Percentiles rank a stretch among this genome's conserved stretches.
Conservation (phyloP, 2,329 filamentous ascomycete species). For the Pseudocercospora ulei region DNA sequence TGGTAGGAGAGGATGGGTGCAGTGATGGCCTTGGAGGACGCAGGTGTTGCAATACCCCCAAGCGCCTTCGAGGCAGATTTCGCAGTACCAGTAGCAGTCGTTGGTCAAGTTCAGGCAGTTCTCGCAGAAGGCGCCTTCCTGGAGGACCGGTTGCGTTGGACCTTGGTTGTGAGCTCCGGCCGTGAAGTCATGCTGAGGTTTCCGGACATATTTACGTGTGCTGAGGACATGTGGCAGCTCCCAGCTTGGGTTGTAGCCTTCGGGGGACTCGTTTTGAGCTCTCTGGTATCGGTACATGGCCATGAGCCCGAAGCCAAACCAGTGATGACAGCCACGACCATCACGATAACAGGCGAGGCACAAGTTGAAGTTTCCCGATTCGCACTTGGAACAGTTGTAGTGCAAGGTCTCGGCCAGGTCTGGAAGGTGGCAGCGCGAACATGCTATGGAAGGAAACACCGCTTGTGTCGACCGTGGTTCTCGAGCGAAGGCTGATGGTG, state of each 20-base stretch:
- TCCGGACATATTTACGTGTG: constrained; percentile 39
- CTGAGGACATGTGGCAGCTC: constrained; percentile 47
- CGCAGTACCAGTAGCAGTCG: constrained; percentile 82
- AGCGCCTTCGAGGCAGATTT: constrained; percentile 77
- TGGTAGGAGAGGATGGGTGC: constrained; percentile 71
- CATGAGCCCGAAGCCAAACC: constrained; percentile 74
- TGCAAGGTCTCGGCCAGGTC: constrained; percentile 80
- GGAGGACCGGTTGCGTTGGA: constrained; percentile 38
- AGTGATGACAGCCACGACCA: constrained; percentile 69
- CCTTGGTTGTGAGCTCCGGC: constrained; percentile 9
- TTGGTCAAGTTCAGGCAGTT: constrained; percentile 65
- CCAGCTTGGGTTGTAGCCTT: constrained; percentile 36
- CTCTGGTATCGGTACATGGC: constrained; percentile 46
- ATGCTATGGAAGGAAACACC: constrained; percentile 54
- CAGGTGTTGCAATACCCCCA: constrained; percentile 91
- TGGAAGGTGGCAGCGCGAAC: constrained; percentile 57
- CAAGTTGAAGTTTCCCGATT: constrained; percentile 62
- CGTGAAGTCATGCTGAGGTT: constrained; percentile 11
- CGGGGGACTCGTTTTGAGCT: constrained; percentile 33
- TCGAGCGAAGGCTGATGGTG: constrained; percentile 28
- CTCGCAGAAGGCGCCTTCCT: constrained; percentile 77
- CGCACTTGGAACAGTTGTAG: constrained; percentile 68
- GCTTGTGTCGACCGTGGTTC: constrained; percentile 41
- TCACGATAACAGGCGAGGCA: constrained; percentile 71
- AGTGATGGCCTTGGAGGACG: constrained; percentile 70